These are phyloP conservation scores for Claviceps sp. DNA, from an alignment of 2,329 filamentous ascomycete genomes.

Conservation along the genomic window DNA sequence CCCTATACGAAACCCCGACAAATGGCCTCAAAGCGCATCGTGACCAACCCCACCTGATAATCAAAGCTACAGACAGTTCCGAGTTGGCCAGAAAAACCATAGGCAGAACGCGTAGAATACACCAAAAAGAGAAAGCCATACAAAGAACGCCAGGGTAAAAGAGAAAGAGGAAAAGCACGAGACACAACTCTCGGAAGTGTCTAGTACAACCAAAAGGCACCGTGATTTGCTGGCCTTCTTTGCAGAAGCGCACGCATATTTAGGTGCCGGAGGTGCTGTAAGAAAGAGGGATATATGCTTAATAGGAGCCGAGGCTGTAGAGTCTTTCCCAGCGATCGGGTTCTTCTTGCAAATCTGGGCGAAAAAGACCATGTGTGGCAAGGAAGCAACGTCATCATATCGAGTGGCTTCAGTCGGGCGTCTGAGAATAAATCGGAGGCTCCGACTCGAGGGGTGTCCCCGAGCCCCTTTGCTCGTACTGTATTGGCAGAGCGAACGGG, in stretches of 20 bases:
- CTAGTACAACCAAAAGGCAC: not conserved
- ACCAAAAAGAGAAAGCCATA: not conserved
- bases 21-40: not conserved
- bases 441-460: not conserved
- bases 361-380: not conserved
- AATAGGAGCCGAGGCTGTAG: not conserved
- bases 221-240: not conserved
- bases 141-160: not conserved
- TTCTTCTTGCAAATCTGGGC: not conserved
- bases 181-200: not conserved
- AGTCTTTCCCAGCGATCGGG: not conserved
- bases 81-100: not conserved
- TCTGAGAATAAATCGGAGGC: not conserved
- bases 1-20: not conserved
- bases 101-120: not conserved
- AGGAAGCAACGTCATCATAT: not conserved
- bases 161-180: not conserved
- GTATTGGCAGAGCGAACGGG: not conserved
- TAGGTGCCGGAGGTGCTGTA: not conserved
- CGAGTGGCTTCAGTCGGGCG: not conserved
- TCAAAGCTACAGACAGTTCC: not conserved
- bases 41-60: not conserved
- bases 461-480: not conserved
- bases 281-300: not conserved
- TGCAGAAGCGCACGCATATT: not conserved